phyloP scores from a whole-genome alignment of 2,329 filamentous ascomycete species.

The Colletotrichum phormii region DNA sequence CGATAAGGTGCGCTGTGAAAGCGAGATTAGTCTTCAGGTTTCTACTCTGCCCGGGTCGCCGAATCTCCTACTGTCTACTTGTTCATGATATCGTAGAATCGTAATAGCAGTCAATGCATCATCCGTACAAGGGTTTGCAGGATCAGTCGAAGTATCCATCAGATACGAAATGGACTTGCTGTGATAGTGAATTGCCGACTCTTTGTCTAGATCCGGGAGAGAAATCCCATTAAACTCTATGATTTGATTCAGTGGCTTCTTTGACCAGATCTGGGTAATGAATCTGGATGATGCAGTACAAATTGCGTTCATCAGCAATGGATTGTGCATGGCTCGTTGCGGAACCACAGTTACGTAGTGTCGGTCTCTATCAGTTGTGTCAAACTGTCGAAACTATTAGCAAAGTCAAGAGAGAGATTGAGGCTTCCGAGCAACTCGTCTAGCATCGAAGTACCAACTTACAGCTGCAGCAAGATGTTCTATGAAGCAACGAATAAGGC shows the following conservation, averaged over 20 bases:
- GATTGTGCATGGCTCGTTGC: slow-evolving; percentile 6
- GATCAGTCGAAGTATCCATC: slow-evolving; percentile 15
- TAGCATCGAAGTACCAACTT: neutral
- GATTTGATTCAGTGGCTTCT: neutral
- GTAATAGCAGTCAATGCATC: slow-evolving; percentile 17
- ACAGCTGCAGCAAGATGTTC: slow-evolving; percentile 19
- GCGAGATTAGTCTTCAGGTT: neutral
- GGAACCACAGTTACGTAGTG: slow-evolving; percentile 15
- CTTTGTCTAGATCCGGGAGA: slow-evolving; percentile 5
- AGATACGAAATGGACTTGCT: slow-evolving; percentile 15
- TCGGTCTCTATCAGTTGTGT: slow-evolving; percentile 18
- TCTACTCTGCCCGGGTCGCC: no score
- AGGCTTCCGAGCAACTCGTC: no score
- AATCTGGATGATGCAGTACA: slow-evolving; percentile 19
- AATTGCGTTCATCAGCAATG: slow-evolving; percentile 12
- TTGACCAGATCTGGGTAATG: slow-evolving; percentile 12
- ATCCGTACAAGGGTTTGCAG: slow-evolving; percentile 16
- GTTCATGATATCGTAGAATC: slow-evolving; percentile 17
- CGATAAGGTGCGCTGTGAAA: slow-evolving; percentile 2
- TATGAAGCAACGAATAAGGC: slow-evolving; percentile 14
- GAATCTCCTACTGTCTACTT: slow-evolving; percentile 10
- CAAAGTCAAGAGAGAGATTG: neutral
- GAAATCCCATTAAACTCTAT: slow-evolving; percentile 8
- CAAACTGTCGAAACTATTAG: slow-evolving; percentile 2
- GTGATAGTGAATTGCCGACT: slow-evolving; percentile 16